Evolutionary conservation across 2,329 filamentous ascomycete genomes (phyloP).

Genomic region (Clonostachys rhizophaga): DNA sequence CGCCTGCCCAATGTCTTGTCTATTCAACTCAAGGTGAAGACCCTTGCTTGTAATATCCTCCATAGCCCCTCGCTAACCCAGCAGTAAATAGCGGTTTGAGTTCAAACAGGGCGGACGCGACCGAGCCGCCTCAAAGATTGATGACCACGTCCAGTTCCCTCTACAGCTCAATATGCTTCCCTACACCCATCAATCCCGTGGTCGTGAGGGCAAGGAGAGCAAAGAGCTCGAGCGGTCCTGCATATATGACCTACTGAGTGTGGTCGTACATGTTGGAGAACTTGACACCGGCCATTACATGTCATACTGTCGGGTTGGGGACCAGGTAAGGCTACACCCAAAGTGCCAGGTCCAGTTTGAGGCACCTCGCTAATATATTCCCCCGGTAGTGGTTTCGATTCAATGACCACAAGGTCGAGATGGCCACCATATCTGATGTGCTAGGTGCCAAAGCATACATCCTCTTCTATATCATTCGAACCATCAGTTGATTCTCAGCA

Average conservation of each 20-base stretch:
- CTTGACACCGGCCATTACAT: constrained; percentile 91
- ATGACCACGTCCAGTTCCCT: constrained; percentile 81
- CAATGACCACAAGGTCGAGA: constrained; percentile 88
- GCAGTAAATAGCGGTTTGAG: constrained; percentile 56
- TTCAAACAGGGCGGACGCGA: constrained; percentile 62
- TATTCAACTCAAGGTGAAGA: constrained; percentile 80
- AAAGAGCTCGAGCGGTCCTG: constrained; percentile 60
- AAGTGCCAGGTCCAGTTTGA: too few species aligned
- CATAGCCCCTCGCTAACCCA: background rate
- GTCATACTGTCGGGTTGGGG: constrained; percentile 79
- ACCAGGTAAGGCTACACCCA: constrained; percentile 42
- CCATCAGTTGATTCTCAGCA: constrained; percentile 34
- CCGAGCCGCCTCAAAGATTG: constrained; percentile 77
- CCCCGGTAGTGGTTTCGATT: constrained; percentile 80
- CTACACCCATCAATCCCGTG: constrained; percentile 68
- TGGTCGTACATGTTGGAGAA: constrained; percentile 90
- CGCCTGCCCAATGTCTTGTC: constrained; percentile 83
- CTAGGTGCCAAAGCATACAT: constrained; percentile 83
- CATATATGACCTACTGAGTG: constrained; percentile 81
- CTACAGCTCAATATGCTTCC: constrained; percentile 85
- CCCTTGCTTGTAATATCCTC: too few species aligned
- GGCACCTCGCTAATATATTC: constrained; percentile 1
- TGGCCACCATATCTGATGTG: constrained; percentile 81
- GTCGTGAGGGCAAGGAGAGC: constrained; percentile 43
- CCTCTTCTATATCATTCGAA: constrained; percentile 77